phyloP scores from a whole-genome alignment of 805 yeast genomes.

The Starmerella tilneyi region DNA sequence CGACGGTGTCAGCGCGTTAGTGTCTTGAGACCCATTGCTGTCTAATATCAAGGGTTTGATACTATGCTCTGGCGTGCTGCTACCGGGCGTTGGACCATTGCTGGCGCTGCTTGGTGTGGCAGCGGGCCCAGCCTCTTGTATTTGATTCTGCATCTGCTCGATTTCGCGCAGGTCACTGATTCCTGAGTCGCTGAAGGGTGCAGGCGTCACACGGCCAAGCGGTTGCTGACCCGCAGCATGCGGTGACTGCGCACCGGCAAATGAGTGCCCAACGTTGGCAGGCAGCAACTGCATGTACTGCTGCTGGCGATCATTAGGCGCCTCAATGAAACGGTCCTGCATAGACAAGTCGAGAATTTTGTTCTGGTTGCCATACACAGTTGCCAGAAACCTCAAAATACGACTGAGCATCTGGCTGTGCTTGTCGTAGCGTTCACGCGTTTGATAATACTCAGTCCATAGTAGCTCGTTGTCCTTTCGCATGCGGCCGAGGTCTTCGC shows the following conservation, averaged over 20 bases:
- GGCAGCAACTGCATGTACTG: slow-evolving; percentile 11
- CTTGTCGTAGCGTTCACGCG: slow-evolving; percentile 73
- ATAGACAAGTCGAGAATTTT: slow-evolving; percentile 33
- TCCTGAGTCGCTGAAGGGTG: slow-evolving; percentile 6
- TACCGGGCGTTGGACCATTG: background rate
- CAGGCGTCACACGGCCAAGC: slow-evolving; percentile 3
- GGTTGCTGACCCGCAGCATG: slow-evolving; percentile 1
- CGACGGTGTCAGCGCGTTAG: background rate
- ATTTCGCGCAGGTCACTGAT: slow-evolving; percentile 25
- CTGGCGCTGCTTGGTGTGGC: slow-evolving; percentile 9
- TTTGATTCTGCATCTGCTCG: slow-evolving; percentile 25
- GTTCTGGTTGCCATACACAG: slow-evolving; percentile 61
- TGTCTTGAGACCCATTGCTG: background rate
- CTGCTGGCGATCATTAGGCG: slow-evolving; percentile 5
- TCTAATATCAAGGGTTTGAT: background rate
- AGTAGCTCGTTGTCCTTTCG: slow-evolving; percentile 78
- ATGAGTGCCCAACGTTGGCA: slow-evolving; percentile 6
- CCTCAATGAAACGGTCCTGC: slow-evolving; percentile 11
- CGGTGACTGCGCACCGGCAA: background rate
- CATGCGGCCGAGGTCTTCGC: slow-evolving; percentile 74
- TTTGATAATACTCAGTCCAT: slow-evolving; percentile 80
- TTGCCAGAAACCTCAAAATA: slow-evolving; percentile 75
- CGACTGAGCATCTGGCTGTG: slow-evolving; percentile 84
- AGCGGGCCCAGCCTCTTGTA: slow-evolving; percentile 15
- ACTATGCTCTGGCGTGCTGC: background rate